These are phyloP conservation scores for Geotrichum bryndzae DNA, from an alignment of 1,139 yeast species.

Conservation along the genomic window DNA sequence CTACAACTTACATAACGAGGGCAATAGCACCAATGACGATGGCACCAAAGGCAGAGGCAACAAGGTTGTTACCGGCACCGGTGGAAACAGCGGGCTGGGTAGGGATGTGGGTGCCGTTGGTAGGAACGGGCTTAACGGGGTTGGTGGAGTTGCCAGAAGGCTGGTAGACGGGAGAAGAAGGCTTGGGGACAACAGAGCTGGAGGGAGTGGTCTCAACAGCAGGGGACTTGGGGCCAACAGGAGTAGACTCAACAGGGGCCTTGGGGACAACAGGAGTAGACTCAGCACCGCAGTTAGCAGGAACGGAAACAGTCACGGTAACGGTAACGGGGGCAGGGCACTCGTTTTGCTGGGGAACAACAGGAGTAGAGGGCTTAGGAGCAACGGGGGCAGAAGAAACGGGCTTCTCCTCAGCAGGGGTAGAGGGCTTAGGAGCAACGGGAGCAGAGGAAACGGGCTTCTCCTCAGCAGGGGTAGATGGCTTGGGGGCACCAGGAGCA, in stretches of 20 bases:
- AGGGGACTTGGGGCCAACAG: too few relatives aligned
- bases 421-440: neutral
- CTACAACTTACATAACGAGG: constrained; percentile 1
- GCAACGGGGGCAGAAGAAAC: too few relatives aligned
- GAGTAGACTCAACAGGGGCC: neutral
- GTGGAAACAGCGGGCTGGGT: neutral
- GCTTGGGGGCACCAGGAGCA: too few relatives aligned
- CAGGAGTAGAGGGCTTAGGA: too few relatives aligned
- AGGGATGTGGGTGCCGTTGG: neutral
- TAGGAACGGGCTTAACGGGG: constrained; percentile 6
- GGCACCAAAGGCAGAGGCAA: constrained; percentile 5
- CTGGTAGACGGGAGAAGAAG: constrained; percentile 1
- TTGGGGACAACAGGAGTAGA: neutral
- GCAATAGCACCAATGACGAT: constrained; percentile 3
- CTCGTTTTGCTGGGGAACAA: too few relatives aligned
- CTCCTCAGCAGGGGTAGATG: neutral
- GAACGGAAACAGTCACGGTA: too few relatives aligned
- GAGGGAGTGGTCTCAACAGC: too few relatives aligned
- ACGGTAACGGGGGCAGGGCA: too few relatives aligned
- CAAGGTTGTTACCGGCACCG: constrained; percentile 5
- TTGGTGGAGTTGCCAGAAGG: neutral
- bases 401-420: constrained; percentile 1
- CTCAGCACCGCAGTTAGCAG: too few relatives aligned
- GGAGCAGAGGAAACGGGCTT: too few relatives aligned
- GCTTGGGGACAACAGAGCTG: neutral